Evolutionary conservation across 2,329 filamentous ascomycete species (phyloP), one percentile per base, ranked within the genome.

Genomic region (Pseudofabraea citricarpa): DNA sequence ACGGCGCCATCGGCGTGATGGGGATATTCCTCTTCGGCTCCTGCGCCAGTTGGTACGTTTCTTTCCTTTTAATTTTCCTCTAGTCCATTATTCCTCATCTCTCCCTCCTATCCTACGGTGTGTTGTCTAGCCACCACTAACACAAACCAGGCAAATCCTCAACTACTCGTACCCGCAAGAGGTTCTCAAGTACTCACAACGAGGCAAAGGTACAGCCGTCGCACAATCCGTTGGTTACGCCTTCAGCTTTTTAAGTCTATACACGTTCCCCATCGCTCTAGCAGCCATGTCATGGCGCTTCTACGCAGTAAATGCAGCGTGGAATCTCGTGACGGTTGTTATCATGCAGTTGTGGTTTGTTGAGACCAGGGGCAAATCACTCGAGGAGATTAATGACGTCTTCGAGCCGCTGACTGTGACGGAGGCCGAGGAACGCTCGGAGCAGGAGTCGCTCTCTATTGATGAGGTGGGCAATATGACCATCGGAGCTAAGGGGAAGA

Each of bases 311-410:
- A 70, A 71, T 51, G 60, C 72, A 1, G 66, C 43, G 26, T 72
- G 68, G 69, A 66, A 71, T 37, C 40, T 70, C 9, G 53, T 71
- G 15, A 68, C 72, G 45, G 61, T 57, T 4, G 59, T 53, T 0
- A 45, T 71, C 4, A 70, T 72, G 21, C 79, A 73, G 52, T 72
- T 77, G 49, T 69, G 72, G 51, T 77, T 68, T 51, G 67, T 67
- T 0, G 69, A 72, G 56, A 72, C 69, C 2, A 72, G 70, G 54
- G 66, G 66, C n/a, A 60, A 67, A 5, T 71, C 73, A 19, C 63
- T 79, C 23, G 75, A 79, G 60, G 74, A 79, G 55, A 47, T 79
- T 43, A 69, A 72, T 6, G 70, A 70, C 43, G 74, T 79, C 21
- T 74, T 74, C 44, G 47, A 56, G 9, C n/a, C n/a, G n/a, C n/a